phyloP scores from a whole-genome alignment of 805 yeast genomes.

The Torulaspora franciscae region DNA sequence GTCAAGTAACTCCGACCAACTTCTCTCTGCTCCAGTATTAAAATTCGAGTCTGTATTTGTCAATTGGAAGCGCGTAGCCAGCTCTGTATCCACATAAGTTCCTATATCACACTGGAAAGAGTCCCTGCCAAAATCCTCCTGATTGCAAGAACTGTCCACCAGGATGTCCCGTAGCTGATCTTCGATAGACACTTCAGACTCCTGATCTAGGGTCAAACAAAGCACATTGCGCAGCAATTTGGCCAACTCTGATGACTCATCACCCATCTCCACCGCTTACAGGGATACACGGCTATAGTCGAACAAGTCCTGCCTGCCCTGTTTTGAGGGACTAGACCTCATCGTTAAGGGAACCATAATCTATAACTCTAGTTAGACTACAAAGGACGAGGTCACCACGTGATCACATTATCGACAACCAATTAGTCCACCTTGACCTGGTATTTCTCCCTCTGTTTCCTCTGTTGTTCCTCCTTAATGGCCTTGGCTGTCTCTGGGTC shows the following conservation, averaged over 20 bases:
- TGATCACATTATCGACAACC: neutral
- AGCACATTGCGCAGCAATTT: constrained; percentile 7
- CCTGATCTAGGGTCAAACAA: constrained; percentile 7
- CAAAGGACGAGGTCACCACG: neutral
- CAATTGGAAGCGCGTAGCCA: constrained; percentile 17
- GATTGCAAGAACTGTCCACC: constrained; percentile 2
- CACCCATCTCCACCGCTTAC: constrained; percentile 7
- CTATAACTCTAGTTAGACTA: neutral
- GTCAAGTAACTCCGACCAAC: constrained; percentile 16
- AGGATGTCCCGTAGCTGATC: constrained; percentile 10
- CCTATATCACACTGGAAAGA: constrained; percentile 13
- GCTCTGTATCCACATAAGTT: constrained; percentile 21
- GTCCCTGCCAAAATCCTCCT: neutral
- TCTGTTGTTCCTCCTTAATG: constrained; percentile 32
- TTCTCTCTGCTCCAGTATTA: constrained; percentile 5
- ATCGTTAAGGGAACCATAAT: neutral
- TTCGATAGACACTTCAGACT: constrained; percentile 2
- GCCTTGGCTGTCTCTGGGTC: constrained; percentile 40
- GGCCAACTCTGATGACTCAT: constrained; percentile 6
- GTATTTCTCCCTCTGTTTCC: constrained; percentile 27
- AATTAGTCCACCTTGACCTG: constrained; percentile 9
- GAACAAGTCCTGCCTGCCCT: neutral
- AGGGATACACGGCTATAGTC: neutral
- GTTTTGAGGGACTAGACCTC: neutral
- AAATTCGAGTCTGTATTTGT: constrained; percentile 23